Base-by-base conservation (phyloP, 768 basidiomycete genomes). In the Boletus speciosus region DNA sequence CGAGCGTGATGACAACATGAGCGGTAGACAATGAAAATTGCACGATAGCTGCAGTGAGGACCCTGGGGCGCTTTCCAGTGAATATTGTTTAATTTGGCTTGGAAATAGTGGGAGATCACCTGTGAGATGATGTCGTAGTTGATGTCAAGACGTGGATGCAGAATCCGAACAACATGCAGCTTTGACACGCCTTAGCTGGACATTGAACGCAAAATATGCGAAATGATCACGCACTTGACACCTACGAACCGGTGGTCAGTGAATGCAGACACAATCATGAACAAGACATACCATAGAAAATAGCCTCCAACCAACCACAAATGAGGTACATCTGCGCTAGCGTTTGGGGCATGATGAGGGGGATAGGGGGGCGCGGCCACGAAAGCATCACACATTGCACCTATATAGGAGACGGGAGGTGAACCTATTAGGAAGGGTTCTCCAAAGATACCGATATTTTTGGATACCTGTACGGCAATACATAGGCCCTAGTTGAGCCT, bases 321-420 rank as follows among this genome's bases (percentile, higher is more conserved):
- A 43, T 44, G 43, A 62, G 54, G 38, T 55, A 63, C 51, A 63
- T 63, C 27, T 54, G 61, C 19, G 49, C 61, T 37, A 62, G 34
- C 6, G 58, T 45, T 29, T 56, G 54, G 36, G 14, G 11, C 61
- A 63, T 63, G 31, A 2, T 23, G 34, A 23, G 2, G 36, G 44
- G 23, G 25, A 44, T 31, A 21, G 31, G 27, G 32, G 25, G 25
- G 6, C 3, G 15, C 8, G 44, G 12, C 19, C 4, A 43, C 15
- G 15, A 34, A 31, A 35, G 32, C 1, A 19, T 4, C 10, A 12
- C 6, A 7, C 42, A 14, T 23, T 51, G 29, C 14, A n/a, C 19
- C 35, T 54, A 44, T 40, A 49, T 49, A 51, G 19, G 27, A n/a
- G 41, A n/a, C 11, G 27, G 35, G 19, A 43, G 41, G 21, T 25